A percentile compares a stretch with the other conserved stretches of the same genome.
Conservation (phyloP, 441 rosid genomes). For the Daphne laureola region DNA sequence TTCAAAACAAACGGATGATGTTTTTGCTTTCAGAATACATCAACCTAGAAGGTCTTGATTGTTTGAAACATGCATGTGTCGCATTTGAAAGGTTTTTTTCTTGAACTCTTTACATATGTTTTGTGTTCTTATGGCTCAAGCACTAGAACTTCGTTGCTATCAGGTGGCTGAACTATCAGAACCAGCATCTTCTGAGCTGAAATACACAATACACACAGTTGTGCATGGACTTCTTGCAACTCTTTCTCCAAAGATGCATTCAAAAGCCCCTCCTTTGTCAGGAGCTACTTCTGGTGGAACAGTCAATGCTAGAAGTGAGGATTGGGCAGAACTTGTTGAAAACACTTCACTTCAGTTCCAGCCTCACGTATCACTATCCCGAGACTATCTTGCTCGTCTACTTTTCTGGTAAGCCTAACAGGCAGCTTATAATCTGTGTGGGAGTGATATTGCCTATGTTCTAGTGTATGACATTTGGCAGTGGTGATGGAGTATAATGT, state of each 20-base stretch:
- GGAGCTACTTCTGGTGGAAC: slow-evolving; percentile 42
- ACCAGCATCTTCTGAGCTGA: slow-evolving; percentile 64
- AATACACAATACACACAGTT: slow-evolving; percentile 66
- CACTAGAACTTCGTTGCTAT: slow-evolving; percentile 12
- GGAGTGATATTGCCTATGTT: no score
- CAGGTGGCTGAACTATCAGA: slow-evolving; percentile 95
- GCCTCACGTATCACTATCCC: slow-evolving; percentile 62
- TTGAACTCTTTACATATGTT: slow-evolving; percentile 3
- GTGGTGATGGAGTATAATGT: no score
- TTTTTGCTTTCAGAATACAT: no score
- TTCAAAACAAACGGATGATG: no score
- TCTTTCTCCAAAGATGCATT: slow-evolving; percentile 81
- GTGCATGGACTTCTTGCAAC: slow-evolving; percentile 93
- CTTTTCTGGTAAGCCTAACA: slow-evolving; percentile 72
- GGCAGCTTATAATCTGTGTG: neutral
- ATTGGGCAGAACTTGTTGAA: slow-evolving; percentile 68
- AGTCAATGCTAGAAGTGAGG: slow-evolving; percentile 41
- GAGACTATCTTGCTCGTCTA: slow-evolving; percentile 89
- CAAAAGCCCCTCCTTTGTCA: slow-evolving; percentile 50
- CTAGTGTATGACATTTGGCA: no score
- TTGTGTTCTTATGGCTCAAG: slow-evolving; percentile 7
- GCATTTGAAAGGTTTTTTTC: neutral
- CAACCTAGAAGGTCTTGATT: neutral
- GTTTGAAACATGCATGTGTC: neutral
- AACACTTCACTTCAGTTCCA: slow-evolving; percentile 80